These are phyloP conservation scores for Coemansia sp. DNA, from an alignment of 371 early-diverging fungal species.

Conservation along the genomic window DNA sequence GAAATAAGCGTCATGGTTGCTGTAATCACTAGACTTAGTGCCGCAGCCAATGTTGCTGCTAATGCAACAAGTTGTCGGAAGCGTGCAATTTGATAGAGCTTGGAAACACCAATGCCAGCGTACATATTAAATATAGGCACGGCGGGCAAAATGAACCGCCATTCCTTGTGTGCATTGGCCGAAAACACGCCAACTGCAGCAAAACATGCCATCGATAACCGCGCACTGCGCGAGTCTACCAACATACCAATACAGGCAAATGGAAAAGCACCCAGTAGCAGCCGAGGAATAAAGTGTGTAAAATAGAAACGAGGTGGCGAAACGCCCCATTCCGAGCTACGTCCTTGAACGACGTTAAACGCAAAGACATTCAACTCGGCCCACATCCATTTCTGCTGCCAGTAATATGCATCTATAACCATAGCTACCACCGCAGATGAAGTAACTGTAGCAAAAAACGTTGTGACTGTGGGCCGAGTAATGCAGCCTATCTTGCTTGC, in stretches of 20 bases:
- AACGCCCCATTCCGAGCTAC: conserved; percentile 81
- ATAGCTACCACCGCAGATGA: conserved; percentile 55
- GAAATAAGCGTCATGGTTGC: conserved; percentile 63
- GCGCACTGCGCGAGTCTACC: conserved; percentile 53
- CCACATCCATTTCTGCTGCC: conserved; percentile 72
- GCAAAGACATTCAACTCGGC: conserved; percentile 82
- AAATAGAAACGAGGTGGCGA: conserved; percentile 78
- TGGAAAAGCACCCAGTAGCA: conserved; percentile 69
- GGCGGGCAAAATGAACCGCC: conserved; percentile 90
- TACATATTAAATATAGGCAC: conserved; percentile 81
- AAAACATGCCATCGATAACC: conserved; percentile 59
- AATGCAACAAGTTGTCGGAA: neutral
- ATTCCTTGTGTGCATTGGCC: conserved; percentile 90
- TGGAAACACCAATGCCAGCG: conserved; percentile 60
- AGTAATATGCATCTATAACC: conserved; percentile 79
- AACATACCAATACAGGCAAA: conserved; percentile 57
- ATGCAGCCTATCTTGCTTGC: conserved; percentile 29
- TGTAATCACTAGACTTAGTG: conserved; percentile 52
- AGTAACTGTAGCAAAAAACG: neutral
- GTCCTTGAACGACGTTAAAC: conserved; percentile 81
- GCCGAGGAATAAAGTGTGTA: conserved; percentile 67
- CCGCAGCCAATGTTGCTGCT: neutral
- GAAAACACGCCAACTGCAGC: conserved; percentile 70
- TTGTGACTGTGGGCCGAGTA: conserved; percentile 13
- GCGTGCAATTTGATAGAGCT: neutral